These are phyloP conservation scores for Leishmania guyanensis DNA, from an alignment of 208 protist genomes.

Conservation along the genomic window DNA sequence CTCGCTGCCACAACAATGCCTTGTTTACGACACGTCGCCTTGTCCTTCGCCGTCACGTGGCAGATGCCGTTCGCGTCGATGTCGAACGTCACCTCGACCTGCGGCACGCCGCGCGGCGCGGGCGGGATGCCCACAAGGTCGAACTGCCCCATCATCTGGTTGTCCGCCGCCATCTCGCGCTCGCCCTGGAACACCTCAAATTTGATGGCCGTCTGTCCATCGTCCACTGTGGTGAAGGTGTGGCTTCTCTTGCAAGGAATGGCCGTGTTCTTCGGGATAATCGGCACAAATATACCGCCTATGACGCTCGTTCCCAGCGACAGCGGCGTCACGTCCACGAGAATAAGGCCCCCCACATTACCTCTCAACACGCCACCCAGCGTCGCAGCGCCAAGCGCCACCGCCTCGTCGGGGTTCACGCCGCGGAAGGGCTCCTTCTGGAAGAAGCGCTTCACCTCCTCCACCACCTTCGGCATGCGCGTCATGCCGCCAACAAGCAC, in stretches of 20 bases:
- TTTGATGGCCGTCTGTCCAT: slow-evolving; percentile 82
- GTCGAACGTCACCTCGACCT: slow-evolving; percentile 99
- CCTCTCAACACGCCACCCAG: slow-evolving; percentile 95
- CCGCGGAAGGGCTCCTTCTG: slow-evolving; percentile 94
- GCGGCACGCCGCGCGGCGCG: slow-evolving; percentile 84
- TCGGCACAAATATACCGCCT: slow-evolving; percentile 95
- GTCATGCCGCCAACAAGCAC: slow-evolving; percentile 98
- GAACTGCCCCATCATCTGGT: slow-evolving; percentile 96
- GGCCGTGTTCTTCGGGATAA: slow-evolving; percentile 99
- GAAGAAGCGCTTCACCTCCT: slow-evolving; percentile 93
- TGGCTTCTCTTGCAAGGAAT: slow-evolving; percentile 98
- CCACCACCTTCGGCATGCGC: slow-evolving; percentile 96
- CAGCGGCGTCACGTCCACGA: slow-evolving; percentile 99
- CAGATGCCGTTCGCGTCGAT: slow-evolving; percentile 99
- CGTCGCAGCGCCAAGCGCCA: slow-evolving; percentile 99
- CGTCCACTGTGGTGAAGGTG: slow-evolving; percentile 87
- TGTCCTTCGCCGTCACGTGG: slow-evolving; percentile 97
- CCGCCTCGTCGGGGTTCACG: slow-evolving; percentile 99
- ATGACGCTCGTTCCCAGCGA: slow-evolving; percentile 99
- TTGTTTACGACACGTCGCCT: slow-evolving; percentile 95
- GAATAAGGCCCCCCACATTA: slow-evolving; percentile 94
- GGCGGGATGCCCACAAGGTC: slow-evolving; percentile 93
- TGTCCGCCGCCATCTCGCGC: slow-evolving; percentile 91
- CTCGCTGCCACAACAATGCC: slow-evolving; percentile 95
- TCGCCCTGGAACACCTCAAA: slow-evolving; percentile 97